These are phyloP conservation scores for Lentinula boryana DNA, from an alignment of 768 basidiomycete species.

Conservation along the genomic window DNA sequence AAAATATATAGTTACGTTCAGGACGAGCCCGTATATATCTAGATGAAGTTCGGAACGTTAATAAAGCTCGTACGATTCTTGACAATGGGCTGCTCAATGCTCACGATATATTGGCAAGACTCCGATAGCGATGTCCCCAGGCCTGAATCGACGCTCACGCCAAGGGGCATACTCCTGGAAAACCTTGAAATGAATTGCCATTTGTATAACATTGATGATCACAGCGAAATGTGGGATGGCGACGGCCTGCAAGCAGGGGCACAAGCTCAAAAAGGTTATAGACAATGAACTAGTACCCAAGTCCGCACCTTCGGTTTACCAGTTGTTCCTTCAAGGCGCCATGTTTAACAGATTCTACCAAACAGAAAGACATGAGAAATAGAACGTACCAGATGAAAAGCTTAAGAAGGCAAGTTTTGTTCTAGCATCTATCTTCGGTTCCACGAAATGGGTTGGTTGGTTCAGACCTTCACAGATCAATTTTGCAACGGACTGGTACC, in stretches of 20 bases:
- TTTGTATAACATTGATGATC: constrained; percentile 59
- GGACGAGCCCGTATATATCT: constrained; percentile 64
- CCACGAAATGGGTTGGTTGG: constrained; percentile 32
- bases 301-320: constrained; percentile 61
- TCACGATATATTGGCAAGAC: constrained; percentile 60
- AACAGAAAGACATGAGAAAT: not conserved
- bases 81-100: constrained; percentile 12
- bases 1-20: constrained; percentile 33
- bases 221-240: constrained; percentile 54
- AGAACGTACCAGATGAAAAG: constrained; percentile 51
- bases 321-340: constrained; percentile 43
- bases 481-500: constrained; percentile 30
- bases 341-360: not conserved
- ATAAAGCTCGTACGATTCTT: not conserved
- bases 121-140: constrained; percentile 56
- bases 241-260: constrained; percentile 36
- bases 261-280: not conserved
- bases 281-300: not conserved
- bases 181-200: constrained; percentile 46
- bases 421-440: constrained; percentile 56
- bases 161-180: constrained; percentile 36
- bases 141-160: constrained; percentile 46
- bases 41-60: not conserved
- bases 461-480: constrained; percentile 45
- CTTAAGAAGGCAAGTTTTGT: constrained; percentile 66